phyloP scores from a whole-genome alignment of 1,139 yeast genomes.

The Taphrina pruni region DNA sequence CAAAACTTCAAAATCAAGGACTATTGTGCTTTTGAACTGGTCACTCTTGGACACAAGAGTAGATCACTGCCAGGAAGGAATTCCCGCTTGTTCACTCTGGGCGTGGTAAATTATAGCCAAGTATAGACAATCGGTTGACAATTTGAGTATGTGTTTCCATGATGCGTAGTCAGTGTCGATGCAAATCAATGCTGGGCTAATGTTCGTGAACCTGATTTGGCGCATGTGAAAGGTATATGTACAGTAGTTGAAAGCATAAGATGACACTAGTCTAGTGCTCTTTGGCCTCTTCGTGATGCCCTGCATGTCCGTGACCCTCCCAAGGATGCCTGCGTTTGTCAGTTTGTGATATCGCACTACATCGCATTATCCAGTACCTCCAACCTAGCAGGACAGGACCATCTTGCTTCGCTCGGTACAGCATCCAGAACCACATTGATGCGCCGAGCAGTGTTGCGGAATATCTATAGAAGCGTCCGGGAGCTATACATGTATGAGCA shows the following conservation, averaged over 20 bases:
- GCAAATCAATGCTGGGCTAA: not conserved
- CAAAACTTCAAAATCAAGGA: no score
- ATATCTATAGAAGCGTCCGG: constrained; percentile 32
- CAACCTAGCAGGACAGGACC: constrained; percentile 52
- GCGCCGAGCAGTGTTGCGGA: constrained; percentile 64
- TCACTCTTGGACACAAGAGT: no score
- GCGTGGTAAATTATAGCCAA: no score
- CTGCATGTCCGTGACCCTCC: constrained; percentile 42
- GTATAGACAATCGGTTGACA: no score
- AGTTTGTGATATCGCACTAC: not conserved
- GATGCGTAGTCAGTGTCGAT: no score
- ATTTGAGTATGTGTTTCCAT: no score
- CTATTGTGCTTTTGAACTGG: no score
- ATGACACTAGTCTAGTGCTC: constrained; percentile 23
- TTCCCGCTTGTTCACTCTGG: no score
- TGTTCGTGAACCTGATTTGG: not conserved
- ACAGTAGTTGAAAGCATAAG: not conserved
- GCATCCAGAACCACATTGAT: constrained; percentile 85
- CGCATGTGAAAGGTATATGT: not conserved
- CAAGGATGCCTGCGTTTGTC: constrained; percentile 30
- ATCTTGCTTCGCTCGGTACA: constrained; percentile 68
- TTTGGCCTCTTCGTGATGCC: constrained; percentile 29
- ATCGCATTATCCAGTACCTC: constrained; percentile 5
- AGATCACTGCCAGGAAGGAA: no score
- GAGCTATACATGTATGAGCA: constrained; percentile 14